Evolutionary conservation across 257 asterid species (phyloP).

Genomic region (Paulownia fortunei): DNA sequence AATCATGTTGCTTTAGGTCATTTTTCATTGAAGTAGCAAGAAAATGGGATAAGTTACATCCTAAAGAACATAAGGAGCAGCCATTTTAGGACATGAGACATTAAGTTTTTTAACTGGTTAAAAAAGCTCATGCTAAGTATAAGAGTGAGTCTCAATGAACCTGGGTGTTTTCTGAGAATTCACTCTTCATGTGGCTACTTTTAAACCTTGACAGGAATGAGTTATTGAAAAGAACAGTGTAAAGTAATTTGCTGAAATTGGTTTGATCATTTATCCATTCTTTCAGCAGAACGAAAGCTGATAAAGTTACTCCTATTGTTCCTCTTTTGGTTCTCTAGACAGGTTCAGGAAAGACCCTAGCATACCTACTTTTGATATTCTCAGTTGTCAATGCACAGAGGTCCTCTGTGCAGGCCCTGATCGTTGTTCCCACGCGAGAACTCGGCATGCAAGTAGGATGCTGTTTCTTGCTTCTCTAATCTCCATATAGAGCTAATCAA

Average conservation of each 20-base stretch:
- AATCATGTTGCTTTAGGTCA: conserved; percentile 15
- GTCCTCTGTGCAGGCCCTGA: conserved; percentile 85
- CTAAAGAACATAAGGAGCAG: neutral
- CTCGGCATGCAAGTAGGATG: conserved; percentile 88
- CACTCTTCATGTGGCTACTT: conserved; percentile 18
- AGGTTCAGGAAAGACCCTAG: conserved; percentile 98
- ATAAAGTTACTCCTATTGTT: conserved; percentile 34
- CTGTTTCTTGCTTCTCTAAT: conserved; percentile 26
- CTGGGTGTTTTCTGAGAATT: neutral
- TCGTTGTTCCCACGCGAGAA: conserved; percentile 94
- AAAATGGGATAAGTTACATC: neutral
- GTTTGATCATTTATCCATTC: conserved; percentile 14
- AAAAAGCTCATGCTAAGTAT: too few relatives aligned
- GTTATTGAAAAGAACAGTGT: neutral
- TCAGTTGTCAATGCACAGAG: conserved; percentile 69
- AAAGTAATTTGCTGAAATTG: conserved; percentile 5
- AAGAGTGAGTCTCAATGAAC: neutral
- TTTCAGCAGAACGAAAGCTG: conserved; percentile 24
- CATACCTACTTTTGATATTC: conserved; percentile 75
- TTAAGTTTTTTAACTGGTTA: neutral
- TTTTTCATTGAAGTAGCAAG: conserved; percentile 8
- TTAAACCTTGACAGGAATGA: neutral
- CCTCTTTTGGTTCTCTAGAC: conserved; percentile 64
- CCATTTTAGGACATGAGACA: neutral
- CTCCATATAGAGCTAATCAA: conserved; percentile 2